Percentiles rank a stretch among this genome's conserved stretches.
phyloP scores from a whole-genome alignment of 2,329 filamentous ascomycete species.

The Botrytis cinerea region DNA sequence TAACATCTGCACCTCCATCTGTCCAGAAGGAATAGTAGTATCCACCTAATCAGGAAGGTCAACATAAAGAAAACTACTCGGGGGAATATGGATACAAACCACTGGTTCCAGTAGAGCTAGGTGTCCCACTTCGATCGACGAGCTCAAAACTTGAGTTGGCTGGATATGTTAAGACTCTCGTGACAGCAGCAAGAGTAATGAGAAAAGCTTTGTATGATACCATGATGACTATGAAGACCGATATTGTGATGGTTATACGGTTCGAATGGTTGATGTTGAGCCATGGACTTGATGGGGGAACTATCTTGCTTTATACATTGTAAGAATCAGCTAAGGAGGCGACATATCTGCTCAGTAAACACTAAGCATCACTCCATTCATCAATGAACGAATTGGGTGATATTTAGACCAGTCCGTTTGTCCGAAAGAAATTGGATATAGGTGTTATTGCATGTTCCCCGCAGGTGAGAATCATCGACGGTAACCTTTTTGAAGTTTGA shows the following conservation, averaged over 20 bases:
- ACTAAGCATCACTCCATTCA: background rate
- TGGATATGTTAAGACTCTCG: background rate
- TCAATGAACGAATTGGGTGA: background rate
- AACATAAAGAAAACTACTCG: background rate
- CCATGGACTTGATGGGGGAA: background rate
- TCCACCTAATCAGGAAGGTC: background rate
- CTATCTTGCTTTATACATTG: background rate
- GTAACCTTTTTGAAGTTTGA: background rate
- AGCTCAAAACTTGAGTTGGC: conserved; percentile 6
- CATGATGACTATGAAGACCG: background rate
- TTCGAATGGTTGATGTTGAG: background rate
- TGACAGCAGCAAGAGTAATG: background rate
- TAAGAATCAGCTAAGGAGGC: too few relatives aligned
- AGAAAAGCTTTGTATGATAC: background rate
- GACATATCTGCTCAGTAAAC: background rate
- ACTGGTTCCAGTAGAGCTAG: conserved; percentile 19
- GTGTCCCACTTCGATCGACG: conserved; percentile 8
- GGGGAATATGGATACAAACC: background rate
- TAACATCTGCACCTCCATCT: conserved; percentile 51
- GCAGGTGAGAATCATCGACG: background rate
- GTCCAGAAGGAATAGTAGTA: conserved; percentile 62
- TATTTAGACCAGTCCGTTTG: background rate
- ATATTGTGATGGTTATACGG: background rate
- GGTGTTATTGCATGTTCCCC: background rate
- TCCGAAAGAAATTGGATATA: background rate